phyloP scores from a whole-genome alignment of 78 protist genomes.

The Bigelowiella natans region DNA sequence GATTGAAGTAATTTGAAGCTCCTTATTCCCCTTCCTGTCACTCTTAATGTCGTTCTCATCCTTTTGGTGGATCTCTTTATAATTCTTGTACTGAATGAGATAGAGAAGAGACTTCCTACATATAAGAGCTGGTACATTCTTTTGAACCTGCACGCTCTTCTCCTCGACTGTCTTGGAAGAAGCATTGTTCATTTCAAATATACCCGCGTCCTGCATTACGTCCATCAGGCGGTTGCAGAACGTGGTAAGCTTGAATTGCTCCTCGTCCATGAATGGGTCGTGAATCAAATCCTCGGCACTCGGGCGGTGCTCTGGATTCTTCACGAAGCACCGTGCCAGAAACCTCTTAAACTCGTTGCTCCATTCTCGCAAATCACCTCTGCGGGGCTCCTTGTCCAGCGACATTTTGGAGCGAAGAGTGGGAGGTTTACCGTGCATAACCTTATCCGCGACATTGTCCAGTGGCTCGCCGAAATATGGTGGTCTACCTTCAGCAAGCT shows the following conservation, averaged over 20 bases:
- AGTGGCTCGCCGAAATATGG: neutral
- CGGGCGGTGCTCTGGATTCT: neutral
- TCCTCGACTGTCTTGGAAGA: neutral
- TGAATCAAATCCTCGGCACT: neutral
- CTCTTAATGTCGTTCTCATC: neutral
- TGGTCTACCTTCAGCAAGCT: slow-evolving; percentile 28
- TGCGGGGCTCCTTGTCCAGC: neutral
- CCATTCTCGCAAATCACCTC: neutral
- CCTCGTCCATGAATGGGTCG: neutral
- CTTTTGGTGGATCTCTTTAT: neutral
- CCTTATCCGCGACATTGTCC: neutral
- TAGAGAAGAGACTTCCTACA: neutral
- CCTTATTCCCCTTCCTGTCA: neutral
- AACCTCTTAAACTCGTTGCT: neutral
- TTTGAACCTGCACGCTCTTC: neutral
- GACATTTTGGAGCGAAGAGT: neutral
- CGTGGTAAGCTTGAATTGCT: neutral
- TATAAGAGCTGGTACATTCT: neutral
- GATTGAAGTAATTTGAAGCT: no score
- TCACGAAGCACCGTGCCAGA: neutral
- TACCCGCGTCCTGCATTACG: neutral
- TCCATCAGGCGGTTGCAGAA: neutral
- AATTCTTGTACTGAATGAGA: neutral
- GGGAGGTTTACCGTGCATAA: neutral
- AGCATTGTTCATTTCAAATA: neutral